Evolutionary conservation across 306 rosid species (phyloP), one percentile per base, ranked within the genome.

Genomic region (Quercus agrifolia): DNA sequence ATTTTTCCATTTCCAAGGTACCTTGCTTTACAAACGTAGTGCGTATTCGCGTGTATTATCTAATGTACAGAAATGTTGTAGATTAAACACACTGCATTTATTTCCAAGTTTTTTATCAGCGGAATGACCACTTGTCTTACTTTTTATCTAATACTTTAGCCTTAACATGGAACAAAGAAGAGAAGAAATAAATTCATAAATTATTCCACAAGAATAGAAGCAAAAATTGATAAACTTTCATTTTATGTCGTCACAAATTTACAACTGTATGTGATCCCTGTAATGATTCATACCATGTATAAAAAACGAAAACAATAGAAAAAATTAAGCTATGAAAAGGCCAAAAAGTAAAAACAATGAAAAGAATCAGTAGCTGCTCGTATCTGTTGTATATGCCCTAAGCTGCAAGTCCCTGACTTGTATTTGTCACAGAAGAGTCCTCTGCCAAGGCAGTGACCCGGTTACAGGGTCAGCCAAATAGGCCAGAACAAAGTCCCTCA

Each of bases 361-460:
- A 90, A 88, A 83, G 81, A 90, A 87, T 84, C 82, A 79, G 79
- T 80, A 80, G 82, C 83, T 78, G 83, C 88, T 79, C 51, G 66
- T 77, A 51, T 70, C 38, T 87, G 79, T 81, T 85, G 80, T 88
- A 83, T 85, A 85, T 38, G 86, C 31, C 80, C 85, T 84, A 83
- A 88, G 78, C 78, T 64, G 79, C 81, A 61, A 84, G 88, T 77
- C 79, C 68, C 87, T 77, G 73, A 31, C 72, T 74, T 25, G 9
- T 63, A 83, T 70, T 82, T 55, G 54, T 82, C 63, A 83, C 72
- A 68, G 54, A 35, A 57, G 85, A 84, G 91, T 78, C 74, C 66
- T 86, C 76, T 93, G 91, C 97, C 99, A 96, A 15, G 99, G 98
- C 87, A 96, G 84, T 71, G 66, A 82, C 78, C 97, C 90, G 6